These are phyloP conservation scores for Penicillium robsamsonii DNA, from an alignment of 495 filamentous ascomycete species.

Conservation along the genomic window DNA sequence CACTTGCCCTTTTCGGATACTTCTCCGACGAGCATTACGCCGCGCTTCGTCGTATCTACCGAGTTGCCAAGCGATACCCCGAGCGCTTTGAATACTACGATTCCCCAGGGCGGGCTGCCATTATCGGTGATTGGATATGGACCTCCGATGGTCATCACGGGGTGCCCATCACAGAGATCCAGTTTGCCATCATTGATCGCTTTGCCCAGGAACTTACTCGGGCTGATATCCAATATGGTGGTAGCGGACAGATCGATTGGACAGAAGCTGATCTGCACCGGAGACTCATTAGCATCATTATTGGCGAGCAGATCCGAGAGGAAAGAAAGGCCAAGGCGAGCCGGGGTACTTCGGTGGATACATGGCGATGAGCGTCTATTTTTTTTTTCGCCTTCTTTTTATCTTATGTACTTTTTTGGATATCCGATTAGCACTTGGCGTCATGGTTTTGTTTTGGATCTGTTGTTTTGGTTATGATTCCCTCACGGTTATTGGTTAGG, in stretches of 20 bases:
- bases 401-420: constrained; percentile 15
- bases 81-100: constrained; percentile 42
- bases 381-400: constrained; percentile 8
- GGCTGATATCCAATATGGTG: constrained; percentile 39
- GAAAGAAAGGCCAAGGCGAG: constrained; percentile 32
- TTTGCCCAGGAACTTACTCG: constrained; percentile 43
- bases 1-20: constrained; percentile 39
- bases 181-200: constrained; percentile 47
- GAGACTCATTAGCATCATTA: constrained; percentile 47
- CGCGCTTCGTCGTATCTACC: constrained; percentile 42
- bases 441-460: constrained; percentile 17
- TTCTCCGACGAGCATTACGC: constrained; percentile 48
- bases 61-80: constrained; percentile 38
- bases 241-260: constrained; percentile 44
- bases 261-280: constrained; percentile 47
- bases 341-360: constrained; percentile 30
- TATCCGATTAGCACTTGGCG: constrained; percentile 10
- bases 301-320: constrained; percentile 47
- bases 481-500: constrained; percentile 23
- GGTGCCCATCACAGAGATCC: constrained; percentile 44
- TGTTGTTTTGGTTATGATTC: constrained; percentile 27
- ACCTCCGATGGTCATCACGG: constrained; percentile 44
- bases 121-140: constrained; percentile 49
- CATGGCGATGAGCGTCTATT: constrained; percentile 27
- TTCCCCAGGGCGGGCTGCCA: constrained; percentile 36